phyloP scores from a whole-genome alignment of 176 grass and related monocot genomes.

The Miscanthus lutarioriparius region DNA sequence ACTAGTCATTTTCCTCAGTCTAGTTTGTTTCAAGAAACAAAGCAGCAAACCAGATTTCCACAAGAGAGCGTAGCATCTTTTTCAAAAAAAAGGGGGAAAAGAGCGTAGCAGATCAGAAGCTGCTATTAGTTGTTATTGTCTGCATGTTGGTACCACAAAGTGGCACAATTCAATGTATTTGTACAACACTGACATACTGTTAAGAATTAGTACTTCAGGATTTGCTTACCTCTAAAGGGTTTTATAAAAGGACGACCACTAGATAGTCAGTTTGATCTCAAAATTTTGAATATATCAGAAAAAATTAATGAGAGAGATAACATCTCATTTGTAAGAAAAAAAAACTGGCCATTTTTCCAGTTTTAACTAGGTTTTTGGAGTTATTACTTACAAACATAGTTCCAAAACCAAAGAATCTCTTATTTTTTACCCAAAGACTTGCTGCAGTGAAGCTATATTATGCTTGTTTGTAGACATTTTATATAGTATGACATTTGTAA shows the following conservation, averaged over 20 bases:
- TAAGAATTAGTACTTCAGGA: neutral
- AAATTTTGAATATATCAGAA: neutral
- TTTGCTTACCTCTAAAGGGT: neutral
- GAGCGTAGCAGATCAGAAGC: neutral
- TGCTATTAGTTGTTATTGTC: neutral
- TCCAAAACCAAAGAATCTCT: neutral
- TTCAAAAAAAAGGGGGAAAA: neutral
- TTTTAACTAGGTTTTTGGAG: neutral
- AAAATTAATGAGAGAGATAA: neutral
- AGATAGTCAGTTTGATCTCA: neutral
- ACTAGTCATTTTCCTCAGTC: neutral
- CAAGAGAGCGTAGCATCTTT: neutral
- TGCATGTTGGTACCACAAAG: constrained; percentile 19
- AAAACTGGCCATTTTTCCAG: neutral
- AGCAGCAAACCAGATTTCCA: neutral
- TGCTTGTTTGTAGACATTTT: neutral
- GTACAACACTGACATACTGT: neutral
- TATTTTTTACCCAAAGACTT: neutral
- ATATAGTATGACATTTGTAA: neutral
- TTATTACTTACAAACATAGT: neutral
- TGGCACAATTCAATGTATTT: neutral
- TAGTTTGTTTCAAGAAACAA: constrained; percentile 5
- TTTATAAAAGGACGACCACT: neutral
- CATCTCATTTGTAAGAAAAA: neutral
- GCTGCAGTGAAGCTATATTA: neutral